Evolutionary conservation across 495 filamentous ascomycete species (phyloP), one percentile per base, ranked within the genome.

Genomic region (Chaetomium tenue): DNA sequence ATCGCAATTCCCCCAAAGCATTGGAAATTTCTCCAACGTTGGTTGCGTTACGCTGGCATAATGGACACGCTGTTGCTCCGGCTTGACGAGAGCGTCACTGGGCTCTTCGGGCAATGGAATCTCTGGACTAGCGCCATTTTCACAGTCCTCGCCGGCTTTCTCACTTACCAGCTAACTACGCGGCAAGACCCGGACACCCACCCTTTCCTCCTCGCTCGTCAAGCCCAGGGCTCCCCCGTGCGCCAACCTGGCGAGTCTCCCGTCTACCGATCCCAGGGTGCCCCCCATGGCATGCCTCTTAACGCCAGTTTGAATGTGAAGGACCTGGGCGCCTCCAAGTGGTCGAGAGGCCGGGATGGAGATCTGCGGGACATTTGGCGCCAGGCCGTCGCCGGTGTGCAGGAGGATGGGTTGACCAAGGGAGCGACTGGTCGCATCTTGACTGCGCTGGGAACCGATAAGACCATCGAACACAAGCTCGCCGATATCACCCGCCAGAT

Each of bases 301-400:
- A 87, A 88, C 63, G 79, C 85, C 25, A 93, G 94, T 16, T 80
- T 99, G 52, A 90, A 89, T 67, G 90, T 99, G 25, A 92, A 91
- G 73, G 90, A 93, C 46, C 81, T 90, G 1, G 89, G 89, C 9
- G 87, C 87, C 26, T 89, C 90, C 20, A 90, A 89, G 75, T 98
- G 93, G 88, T 81, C 86, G 0, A 82, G 81, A 63, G 93, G 93
- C 23, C 85, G 88, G 67, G 87, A 94, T 73, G 94, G 94, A 20
- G 94, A 99, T 67, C 80, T 99, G 62, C 84, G 94, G 53, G 94
- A 99, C 74, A 81, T 99, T 53, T 99, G 94, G 94, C 88, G 87
- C 61, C 81, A 86, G 71, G 90, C 89, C 47, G 77, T 89, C 18
- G 82, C 82, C 47, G 91, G 91, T 46, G 77, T 79, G 5, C 74